These are phyloP conservation scores for Venturia pyrina DNA, from an alignment of 2,329 filamentous ascomycete genomes.

Conservation along the genomic window DNA sequence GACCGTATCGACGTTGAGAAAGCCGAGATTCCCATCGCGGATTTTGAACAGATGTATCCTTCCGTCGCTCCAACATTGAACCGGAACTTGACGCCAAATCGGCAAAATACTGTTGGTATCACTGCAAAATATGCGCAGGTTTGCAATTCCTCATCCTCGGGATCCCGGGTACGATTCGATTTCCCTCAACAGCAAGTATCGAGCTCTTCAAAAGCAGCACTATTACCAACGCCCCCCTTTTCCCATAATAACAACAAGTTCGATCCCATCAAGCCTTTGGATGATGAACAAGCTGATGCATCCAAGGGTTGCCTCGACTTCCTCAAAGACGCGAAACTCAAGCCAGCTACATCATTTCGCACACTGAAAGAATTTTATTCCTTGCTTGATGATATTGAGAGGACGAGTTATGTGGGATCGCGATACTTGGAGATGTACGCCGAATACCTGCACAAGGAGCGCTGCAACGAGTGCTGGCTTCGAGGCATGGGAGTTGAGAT, in stretches of 20 bases:
- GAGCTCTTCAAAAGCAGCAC: neutral
- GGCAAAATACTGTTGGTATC: neutral
- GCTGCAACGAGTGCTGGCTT: conserved; percentile 21
- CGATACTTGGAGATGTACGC: conserved; percentile 21
- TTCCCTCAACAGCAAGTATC: neutral
- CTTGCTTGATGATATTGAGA: conserved; percentile 20
- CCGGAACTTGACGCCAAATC: neutral
- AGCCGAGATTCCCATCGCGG: neutral
- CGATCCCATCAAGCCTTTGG: neutral
- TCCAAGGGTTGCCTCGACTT: conserved; percentile 3
- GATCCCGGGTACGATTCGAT: neutral
- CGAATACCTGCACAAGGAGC: conserved; percentile 18
- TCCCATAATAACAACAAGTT: neutral
- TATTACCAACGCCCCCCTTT: neutral
- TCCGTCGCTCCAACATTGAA: neutral
- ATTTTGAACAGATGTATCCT: neutral
- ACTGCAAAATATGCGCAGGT: too few species aligned
- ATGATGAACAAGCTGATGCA: neutral
- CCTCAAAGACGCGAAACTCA: neutral
- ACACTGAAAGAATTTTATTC: conserved; percentile 21
- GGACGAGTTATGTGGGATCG: conserved; percentile 16
- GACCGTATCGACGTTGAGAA: neutral
- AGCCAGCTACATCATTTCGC: conserved; percentile 16
- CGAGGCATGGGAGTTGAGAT: conserved; percentile 7
- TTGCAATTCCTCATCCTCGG: neutral